These are phyloP conservation scores for Neocallimastix lanati DNA, from an alignment of 192 early-diverging fungal genomes.

Conservation along the genomic window DNA sequence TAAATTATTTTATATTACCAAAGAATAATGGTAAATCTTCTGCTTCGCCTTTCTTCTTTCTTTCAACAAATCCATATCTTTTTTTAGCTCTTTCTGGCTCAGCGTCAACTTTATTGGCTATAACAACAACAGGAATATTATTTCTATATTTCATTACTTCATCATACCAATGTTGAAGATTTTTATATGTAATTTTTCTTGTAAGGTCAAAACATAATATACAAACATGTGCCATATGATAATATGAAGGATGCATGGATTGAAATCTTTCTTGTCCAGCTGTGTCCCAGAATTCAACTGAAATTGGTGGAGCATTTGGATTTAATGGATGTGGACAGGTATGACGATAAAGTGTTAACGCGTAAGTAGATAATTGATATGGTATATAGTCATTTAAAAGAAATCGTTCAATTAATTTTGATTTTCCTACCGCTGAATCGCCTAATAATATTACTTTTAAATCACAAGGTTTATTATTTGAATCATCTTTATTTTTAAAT, in stretches of 20 bases:
- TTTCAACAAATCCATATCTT: conserved; percentile 26
- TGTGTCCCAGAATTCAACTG: conserved; percentile 16
- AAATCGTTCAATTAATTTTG: conserved; percentile 38
- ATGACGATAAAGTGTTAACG: conserved; percentile 30
- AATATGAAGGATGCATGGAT: conserved; percentile 35
- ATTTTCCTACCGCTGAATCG: conserved; percentile 41
- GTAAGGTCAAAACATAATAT: conserved; percentile 27
- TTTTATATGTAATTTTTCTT: conserved; percentile 39
- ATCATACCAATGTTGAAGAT: conserved; percentile 36
- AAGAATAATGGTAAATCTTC: conserved; percentile 6
- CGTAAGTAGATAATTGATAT: conserved; percentile 34
- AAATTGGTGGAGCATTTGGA: neutral
- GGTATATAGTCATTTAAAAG: conserved; percentile 29
- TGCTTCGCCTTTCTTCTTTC: conserved; percentile 11
- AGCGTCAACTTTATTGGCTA: conserved; percentile 44
- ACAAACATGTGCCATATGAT: conserved; percentile 18
- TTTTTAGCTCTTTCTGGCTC: conserved; percentile 29
- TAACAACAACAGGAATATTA: conserved; percentile 26
- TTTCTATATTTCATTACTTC: conserved; percentile 11
- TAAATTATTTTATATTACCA: neutral
- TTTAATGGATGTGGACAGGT: conserved; percentile 12
- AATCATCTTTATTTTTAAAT: neutral
- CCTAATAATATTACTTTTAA: conserved; percentile 34
- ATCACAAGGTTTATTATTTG: neutral
- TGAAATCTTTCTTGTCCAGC: conserved; percentile 41